phyloP scores from a whole-genome alignment of 805 yeast species.

The Wickerhamiella cacticola region DNA sequence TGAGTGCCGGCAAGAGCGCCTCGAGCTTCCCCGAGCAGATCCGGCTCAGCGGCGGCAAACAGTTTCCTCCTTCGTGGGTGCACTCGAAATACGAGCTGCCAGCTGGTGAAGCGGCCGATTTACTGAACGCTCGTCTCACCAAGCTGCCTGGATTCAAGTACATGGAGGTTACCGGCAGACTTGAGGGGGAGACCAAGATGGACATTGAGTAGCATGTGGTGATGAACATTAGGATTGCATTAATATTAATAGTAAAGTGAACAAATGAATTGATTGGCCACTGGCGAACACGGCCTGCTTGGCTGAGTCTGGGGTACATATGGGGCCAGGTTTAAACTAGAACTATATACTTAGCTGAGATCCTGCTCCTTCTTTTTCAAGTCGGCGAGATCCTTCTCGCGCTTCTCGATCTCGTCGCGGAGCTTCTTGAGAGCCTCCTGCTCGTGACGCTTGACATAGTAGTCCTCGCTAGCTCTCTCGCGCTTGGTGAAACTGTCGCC shows the following conservation, averaged over 20 bases:
- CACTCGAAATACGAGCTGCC: constrained; percentile 63
- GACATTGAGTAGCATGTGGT: constrained; percentile 8
- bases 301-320: too few species aligned
- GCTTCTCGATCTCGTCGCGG: constrained; percentile 24
- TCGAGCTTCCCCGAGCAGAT: constrained; percentile 43
- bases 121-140: constrained; percentile 23
- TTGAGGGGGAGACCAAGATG: constrained; percentile 6
- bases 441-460: constrained; percentile 78
- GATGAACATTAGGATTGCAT: background rate
- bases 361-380: constrained; percentile 23
- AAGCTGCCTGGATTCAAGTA: constrained; percentile 26
- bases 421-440: constrained; percentile 64
- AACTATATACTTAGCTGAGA: constrained; percentile 13
- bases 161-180: constrained; percentile 22
- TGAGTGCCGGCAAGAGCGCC: constrained; percentile 31
- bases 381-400: constrained; percentile 24
- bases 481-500: constrained; percentile 67
- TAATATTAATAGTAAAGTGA: too few species aligned
- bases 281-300: too few species aligned
- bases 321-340: too few species aligned
- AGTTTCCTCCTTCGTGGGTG: constrained; percentile 68
- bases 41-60: constrained; percentile 70
- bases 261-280: too few species aligned
- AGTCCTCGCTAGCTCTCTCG: constrained; percentile 88
- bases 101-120: constrained; percentile 31